phyloP scores from a whole-genome alignment of 495 filamentous ascomycete species.

The Tuber umbilicatum region DNA sequence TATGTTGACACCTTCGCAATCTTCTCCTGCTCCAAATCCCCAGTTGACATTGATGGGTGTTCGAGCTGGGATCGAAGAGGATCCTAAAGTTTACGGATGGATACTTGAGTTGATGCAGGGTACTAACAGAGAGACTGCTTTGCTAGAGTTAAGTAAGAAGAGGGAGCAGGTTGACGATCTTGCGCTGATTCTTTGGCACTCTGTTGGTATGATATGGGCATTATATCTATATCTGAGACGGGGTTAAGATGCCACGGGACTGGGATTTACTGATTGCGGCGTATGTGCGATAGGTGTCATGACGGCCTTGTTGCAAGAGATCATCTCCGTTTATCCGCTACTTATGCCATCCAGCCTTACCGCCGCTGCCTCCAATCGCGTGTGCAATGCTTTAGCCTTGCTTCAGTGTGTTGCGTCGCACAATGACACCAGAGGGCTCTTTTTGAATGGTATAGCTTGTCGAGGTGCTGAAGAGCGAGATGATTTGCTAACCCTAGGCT shows the following conservation, averaged over 20 bases:
- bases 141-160: conserved; percentile 98
- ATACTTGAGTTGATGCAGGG: conserved; percentile 89
- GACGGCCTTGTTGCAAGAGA: conserved; percentile 95
- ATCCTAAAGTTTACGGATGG: conserved; percentile 82
- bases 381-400: conserved; percentile 94
- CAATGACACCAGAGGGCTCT: conserved; percentile 88
- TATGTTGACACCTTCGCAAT: conserved; percentile 28
- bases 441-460: conserved; percentile 59
- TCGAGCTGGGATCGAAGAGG: conserved; percentile 72
- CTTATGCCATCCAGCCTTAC: conserved; percentile 96
- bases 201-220: conserved; percentile 65
- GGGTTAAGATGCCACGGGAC: conserved; percentile 8
- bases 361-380: conserved; percentile 89
- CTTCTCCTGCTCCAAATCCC: conserved; percentile 47
- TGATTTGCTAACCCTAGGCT: background rate
- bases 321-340: conserved; percentile 95
- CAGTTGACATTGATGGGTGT: conserved; percentile 52
- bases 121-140: conserved; percentile 74
- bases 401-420: conserved; percentile 97
- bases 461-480: background rate
- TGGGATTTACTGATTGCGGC: conserved; percentile 13
- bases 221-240: background rate
- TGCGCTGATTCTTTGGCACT: conserved; percentile 96
- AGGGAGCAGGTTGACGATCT: conserved; percentile 95
- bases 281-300: conserved; percentile 67